Evolutionary conservation across 2,329 filamentous ascomycete genomes (phyloP), one percentile per base, ranked within the genome.

Genomic region (Onygenales sp.): DNA sequence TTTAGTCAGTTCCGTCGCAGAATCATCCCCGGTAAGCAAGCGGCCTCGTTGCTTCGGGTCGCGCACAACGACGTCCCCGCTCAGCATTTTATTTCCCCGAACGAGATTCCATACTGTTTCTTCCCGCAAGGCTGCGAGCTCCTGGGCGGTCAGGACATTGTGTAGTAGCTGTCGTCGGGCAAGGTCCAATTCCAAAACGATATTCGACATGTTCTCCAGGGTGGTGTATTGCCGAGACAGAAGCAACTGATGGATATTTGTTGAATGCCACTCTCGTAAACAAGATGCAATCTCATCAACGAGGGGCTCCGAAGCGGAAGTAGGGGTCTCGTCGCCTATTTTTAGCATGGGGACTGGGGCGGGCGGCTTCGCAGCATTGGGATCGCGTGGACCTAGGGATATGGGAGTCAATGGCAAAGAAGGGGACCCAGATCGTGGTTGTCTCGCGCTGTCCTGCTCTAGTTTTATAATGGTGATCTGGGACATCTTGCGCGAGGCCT

Each of bases 241-340:
- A 1, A 98, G 79, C 27, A 97, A 78, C 66, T 95, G 89, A 72
- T 98, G 94, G 13, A 98, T 78, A 66, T 96, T 94, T 14, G 91
- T 95, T 17, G 93, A 95, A 72, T 98, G 92, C 94, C 93, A 98
- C 78, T 98, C 93, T 61, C 93, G 83, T 58, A 98, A 74, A 67
- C 93, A 98, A 3, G 91, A 96, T 11, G 93, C 91, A 62, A 98
- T 97, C 69, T 98, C 93, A 70, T 98, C 93, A 27, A 98, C 91
- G 57, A 98, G 72, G 2, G 93, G 93, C 68, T 98, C 94, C 7
- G 87, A 84, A 13, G 82, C 78, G 5, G 90, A 96, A 0, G 89
- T 95, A 1, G 91, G 89, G 2, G 90, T 95, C 74, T 98, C 93
- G 65, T 98, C 93, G 55, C 93, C 93, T 67, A 98, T 92, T 70